These are phyloP conservation scores for Haplosporangium gracile DNA, from an alignment of 192 early-diverging fungal genomes.

Conservation along the genomic window DNA sequence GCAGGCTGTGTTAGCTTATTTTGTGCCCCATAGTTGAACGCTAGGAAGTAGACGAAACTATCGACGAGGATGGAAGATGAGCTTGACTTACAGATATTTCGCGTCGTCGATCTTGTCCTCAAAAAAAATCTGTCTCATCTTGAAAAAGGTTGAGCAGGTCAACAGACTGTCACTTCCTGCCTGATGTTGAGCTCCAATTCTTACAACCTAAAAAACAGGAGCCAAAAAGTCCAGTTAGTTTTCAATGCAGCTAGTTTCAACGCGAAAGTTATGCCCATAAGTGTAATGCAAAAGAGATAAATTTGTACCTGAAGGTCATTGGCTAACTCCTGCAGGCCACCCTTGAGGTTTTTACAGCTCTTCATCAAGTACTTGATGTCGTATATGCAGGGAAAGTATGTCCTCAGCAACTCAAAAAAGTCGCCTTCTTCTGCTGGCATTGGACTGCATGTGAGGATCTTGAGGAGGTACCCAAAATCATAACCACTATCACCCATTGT, in stretches of 20 bases:
- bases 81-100: slow-evolving; percentile 80
- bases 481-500: slow-evolving; percentile 81
- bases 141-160: slow-evolving; percentile 98
- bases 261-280: background rate
- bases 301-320: slow-evolving; percentile 89
- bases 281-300: background rate
- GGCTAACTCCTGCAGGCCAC: slow-evolving; percentile 98
- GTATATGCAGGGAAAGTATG: slow-evolving; percentile 98
- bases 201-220: slow-evolving; percentile 69
- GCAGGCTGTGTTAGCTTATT: background rate
- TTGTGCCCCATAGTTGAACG: background rate
- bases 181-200: slow-evolving; percentile 98
- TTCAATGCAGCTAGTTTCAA: background rate
- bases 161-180: slow-evolving; percentile 97
- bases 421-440: slow-evolving; percentile 95
- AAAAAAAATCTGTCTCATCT: slow-evolving; percentile 97
- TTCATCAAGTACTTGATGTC: slow-evolving; percentile 99
- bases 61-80: background rate
- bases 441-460: slow-evolving; percentile 91
- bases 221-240: background rate
- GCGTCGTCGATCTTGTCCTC: slow-evolving; percentile 95
- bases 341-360: slow-evolving; percentile 95
- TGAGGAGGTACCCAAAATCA: slow-evolving; percentile 98
- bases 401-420: slow-evolving; percentile 92
- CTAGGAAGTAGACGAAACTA: background rate